Conservation (phyloP, 805 yeast species). For the Wickerhamiella musiphila region DNA sequence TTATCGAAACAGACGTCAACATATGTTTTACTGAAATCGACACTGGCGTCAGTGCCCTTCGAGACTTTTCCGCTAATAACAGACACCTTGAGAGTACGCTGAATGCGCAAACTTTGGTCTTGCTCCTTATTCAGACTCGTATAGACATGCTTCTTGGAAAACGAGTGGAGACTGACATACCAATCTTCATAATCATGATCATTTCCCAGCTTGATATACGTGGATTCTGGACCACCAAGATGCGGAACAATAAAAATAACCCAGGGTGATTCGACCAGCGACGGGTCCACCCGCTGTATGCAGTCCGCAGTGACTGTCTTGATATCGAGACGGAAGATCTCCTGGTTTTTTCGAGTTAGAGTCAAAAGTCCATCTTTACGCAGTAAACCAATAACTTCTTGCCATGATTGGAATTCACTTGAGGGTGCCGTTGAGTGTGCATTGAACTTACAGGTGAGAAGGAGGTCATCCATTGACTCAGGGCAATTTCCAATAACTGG, state of each 20-base stretch:
- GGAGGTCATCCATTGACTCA: conserved; percentile 3
- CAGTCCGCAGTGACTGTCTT: conserved; percentile 4
- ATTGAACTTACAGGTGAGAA: conserved; percentile 12
- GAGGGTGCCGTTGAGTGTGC: conserved; percentile 10
- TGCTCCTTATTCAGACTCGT: conserved; percentile 10
- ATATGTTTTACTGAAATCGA: conserved; percentile 25
- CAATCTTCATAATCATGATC: conserved; percentile 20
- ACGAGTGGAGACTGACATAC: conserved; percentile 17
- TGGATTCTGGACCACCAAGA: conserved; percentile 14
- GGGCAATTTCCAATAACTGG: background rate
- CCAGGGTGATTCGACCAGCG: conserved; percentile 8
- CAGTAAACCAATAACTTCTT: conserved; percentile 8
- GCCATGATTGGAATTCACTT: conserved; percentile 10
- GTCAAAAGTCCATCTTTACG: conserved; percentile 10
- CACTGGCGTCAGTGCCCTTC: background rate
- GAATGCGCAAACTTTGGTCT: conserved; percentile 8
- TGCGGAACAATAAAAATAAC: conserved; percentile 13
- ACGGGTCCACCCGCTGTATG: conserved; percentile 10
- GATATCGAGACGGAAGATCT: conserved; percentile 7
- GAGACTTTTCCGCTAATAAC: conserved; percentile 1
- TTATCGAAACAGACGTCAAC: conserved; percentile 62
- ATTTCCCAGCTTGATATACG: conserved; percentile 13
- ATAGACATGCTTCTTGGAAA: conserved; percentile 16
- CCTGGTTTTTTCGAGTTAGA: conserved; percentile 4
- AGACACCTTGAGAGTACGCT: conserved; percentile 3